These are phyloP conservation scores for Geranomyces michiganensis DNA, from an alignment of 192 early-diverging fungal genomes.

Conservation along the genomic window DNA sequence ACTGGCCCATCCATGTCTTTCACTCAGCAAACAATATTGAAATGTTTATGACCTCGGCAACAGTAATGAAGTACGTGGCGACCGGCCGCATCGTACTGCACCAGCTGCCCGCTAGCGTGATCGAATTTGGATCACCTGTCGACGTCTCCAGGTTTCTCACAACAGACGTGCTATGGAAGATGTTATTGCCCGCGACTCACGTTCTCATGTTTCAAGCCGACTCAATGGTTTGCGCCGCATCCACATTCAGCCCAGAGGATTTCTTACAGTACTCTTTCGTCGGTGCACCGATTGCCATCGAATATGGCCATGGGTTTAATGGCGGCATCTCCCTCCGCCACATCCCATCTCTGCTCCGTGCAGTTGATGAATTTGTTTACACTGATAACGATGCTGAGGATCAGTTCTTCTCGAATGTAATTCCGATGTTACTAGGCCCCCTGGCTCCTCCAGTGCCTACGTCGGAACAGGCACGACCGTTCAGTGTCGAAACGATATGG, in stretches of 20 bases:
- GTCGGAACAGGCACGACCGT: neutral
- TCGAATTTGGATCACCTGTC: neutral
- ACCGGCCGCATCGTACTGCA: neutral
- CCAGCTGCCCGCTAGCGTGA: neutral
- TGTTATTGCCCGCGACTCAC: constrained; percentile 10
- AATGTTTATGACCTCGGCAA: neutral
- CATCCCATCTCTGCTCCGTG: constrained; percentile 1
- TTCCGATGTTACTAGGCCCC: neutral
- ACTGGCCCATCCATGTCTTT: constrained; percentile 28
- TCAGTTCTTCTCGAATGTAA: neutral
- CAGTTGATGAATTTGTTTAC: neutral
- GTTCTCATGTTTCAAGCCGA: constrained; percentile 28
- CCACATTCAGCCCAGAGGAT: neutral
- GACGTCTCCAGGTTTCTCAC: constrained; percentile 25
- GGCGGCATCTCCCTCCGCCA: constrained; percentile 13
- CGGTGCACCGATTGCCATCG: neutral
- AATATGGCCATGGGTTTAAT: neutral
- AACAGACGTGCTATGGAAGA: constrained; percentile 15
- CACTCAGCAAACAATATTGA: neutral
- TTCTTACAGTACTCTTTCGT: constrained; percentile 1
- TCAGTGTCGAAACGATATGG: constrained; percentile 2
- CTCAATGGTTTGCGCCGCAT: constrained; percentile 12
- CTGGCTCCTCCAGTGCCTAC: neutral
- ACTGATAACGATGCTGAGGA: neutral
- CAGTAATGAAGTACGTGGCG: constrained; percentile 1